A percentile compares a stretch with the other conserved stretches of the same genome.
These are phyloP conservation scores for Amylocarpus encephaloides DNA, from an alignment of 2,329 filamentous ascomycete species.

Conservation along the genomic window DNA sequence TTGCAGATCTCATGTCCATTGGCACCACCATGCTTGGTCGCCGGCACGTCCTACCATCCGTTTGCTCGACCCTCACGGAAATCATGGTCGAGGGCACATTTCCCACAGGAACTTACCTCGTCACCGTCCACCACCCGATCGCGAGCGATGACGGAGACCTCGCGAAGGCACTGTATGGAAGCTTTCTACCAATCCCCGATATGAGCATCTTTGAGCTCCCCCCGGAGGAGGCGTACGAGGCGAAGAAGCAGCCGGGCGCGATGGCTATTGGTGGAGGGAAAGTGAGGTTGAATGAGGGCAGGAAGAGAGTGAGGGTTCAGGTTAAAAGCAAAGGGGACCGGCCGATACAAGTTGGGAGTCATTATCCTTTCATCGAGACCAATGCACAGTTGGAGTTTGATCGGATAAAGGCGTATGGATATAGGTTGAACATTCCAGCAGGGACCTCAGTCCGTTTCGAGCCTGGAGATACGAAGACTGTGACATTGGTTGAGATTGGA, in stretches of 20 bases:
- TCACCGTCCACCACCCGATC: conserved; percentile 89
- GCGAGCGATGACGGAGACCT: conserved; percentile 80
- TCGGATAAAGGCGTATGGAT: conserved; percentile 74
- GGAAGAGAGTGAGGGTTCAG: conserved; percentile 64
- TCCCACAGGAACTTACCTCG: conserved; percentile 81
- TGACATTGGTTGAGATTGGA: conserved; percentile 82
- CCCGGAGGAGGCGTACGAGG: conserved; percentile 58
- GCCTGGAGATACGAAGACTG: conserved; percentile 85
- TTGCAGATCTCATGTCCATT: conserved; percentile 88
- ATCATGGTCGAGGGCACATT: conserved; percentile 95
- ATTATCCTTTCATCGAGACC: conserved; percentile 95
- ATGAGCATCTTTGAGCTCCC: conserved; percentile 61
- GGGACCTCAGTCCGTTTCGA: conserved; percentile 92
- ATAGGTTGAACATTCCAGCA: conserved; percentile 79
- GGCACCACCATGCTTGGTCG: conserved; percentile 90
- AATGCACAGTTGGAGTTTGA: conserved; percentile 89
- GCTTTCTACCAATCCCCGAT: conserved; percentile 76
- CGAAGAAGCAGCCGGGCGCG: conserved; percentile 68
- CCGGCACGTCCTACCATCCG: conserved; percentile 81
- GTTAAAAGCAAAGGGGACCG: conserved; percentile 85
- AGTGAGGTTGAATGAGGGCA: conserved; percentile 66
- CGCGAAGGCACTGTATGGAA: conserved; percentile 81
- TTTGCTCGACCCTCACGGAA: conserved; percentile 70
- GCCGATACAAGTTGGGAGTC: conserved; percentile 86
- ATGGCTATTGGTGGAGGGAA: conserved; percentile 60